Conservation (phyloP, 176 grass and related monocot genomes). For the Musa troglodytarum region DNA sequence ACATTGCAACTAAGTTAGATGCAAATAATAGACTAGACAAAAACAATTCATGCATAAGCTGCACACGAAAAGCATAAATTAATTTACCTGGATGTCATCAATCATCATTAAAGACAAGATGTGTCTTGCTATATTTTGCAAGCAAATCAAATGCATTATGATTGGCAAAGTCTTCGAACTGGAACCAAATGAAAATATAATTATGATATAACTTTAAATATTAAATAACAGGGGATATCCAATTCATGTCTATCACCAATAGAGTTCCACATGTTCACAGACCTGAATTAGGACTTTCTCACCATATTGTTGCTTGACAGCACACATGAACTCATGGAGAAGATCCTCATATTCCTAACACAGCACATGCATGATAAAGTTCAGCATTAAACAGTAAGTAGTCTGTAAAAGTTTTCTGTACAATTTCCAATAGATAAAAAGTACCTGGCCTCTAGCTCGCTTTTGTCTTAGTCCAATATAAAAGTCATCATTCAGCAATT, state of each 20-base stretch:
- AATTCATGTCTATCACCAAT: conserved; percentile 15
- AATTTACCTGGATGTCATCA: conserved; percentile 91
- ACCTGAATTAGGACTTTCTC: conserved; percentile 98
- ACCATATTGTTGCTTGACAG: conserved; percentile 85
- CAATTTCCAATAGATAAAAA: conserved; percentile 8
- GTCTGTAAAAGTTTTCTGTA: neutral
- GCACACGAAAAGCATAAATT: conserved; percentile 7
- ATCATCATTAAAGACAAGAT: conserved; percentile 99
- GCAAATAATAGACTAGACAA: neutral
- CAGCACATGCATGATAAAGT: conserved; percentile 11
- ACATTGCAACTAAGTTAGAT: neutral
- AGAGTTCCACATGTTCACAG: neutral
- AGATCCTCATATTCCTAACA: conserved; percentile 84
- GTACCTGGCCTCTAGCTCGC: conserved; percentile 80
- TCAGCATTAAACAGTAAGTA: conserved; percentile 18
- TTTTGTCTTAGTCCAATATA: conserved; percentile 89
- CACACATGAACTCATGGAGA: conserved; percentile 85
- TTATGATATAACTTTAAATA: neutral
- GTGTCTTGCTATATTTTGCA: conserved; percentile 83
- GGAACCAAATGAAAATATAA: conserved; percentile 5
- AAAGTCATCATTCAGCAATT: conserved; percentile 83
- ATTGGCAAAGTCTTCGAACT: conserved; percentile 99
- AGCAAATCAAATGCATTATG: conserved; percentile 99
- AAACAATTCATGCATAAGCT: neutral
- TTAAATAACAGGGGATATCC: neutral